Percentiles rank a stretch among this genome's conserved stretches.
Conservation (phyloP, 176 grass and related monocot species). For the Pontederia crassipes region DNA sequence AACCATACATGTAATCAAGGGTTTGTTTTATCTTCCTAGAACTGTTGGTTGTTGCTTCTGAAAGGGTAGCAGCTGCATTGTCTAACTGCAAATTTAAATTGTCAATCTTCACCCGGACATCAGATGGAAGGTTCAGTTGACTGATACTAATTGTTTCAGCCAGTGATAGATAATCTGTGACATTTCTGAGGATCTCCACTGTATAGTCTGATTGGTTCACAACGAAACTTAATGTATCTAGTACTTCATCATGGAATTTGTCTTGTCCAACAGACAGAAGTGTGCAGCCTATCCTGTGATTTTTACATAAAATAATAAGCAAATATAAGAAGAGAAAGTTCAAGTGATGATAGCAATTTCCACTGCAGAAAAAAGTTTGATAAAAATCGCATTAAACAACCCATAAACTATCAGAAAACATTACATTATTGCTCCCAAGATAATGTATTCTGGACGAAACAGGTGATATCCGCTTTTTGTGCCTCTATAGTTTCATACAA, state of each 20-base stretch:
- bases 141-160: slow-evolving; percentile 68
- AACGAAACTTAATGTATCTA: slow-evolving; percentile 62
- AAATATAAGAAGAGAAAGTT: not conserved
- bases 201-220: slow-evolving; percentile 95
- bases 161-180: slow-evolving; percentile 80
- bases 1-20: slow-evolving; percentile 57
- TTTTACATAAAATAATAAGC: not conserved
- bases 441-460: too few relatives aligned
- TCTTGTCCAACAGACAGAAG: slow-evolving; percentile 60
- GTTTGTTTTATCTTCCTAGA: slow-evolving; percentile 54
- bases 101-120: slow-evolving; percentile 72
- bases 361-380: not conserved
- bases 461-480: too few relatives aligned
- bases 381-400: not conserved
- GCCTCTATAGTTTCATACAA: too few relatives aligned
- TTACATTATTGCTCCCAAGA: too few relatives aligned
- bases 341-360: not conserved
- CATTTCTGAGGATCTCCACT: slow-evolving; percentile 64
- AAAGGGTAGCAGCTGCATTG: slow-evolving; percentile 62
- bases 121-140: slow-evolving; percentile 64
- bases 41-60: slow-evolving; percentile 61
- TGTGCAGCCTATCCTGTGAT: slow-evolving; percentile 58
- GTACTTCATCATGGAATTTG: slow-evolving; percentile 51
- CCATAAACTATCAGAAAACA: too few relatives aligned
- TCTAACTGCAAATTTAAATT: slow-evolving; percentile 64